Base-by-base conservation (phyloP, 2,329 filamentous ascomycete species). In the Sporothrix luriei region DNA sequence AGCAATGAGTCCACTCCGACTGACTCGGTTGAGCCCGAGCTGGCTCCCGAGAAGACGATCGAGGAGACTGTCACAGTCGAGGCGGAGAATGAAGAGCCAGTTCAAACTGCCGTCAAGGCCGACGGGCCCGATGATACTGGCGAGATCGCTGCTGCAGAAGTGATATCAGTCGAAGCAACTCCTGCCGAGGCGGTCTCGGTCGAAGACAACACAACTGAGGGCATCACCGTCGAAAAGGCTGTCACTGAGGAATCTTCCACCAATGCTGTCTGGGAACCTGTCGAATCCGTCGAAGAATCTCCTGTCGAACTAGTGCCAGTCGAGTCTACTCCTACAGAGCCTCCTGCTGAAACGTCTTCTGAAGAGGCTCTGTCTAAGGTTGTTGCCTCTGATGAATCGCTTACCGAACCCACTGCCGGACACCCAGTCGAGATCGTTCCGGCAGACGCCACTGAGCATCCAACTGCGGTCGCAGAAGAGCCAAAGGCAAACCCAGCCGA, bases 341-440 rank as follows among this genome's bases (percentile, higher is more conserved):
- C 55, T 5, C 24, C 24, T n/a, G 26, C 48, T 9, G 49, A 26
- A 9, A 29, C n/a, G 64, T 26, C 51, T 24, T 11, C 66, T 33
- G 55, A 24, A 4, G 43, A 66, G 13, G 13, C 64, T 51, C 49
- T 19, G 40, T 33, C 33, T 33, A 33, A 33, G 33, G 3, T 9
- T 33, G 33, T 33, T 33, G 5, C 33, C 33, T 33, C 33, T 33
- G 33, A 33, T 33, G 33, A 33, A 33, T 33, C 33, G 33, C 33
- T 7, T 33, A 21, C 3, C 21, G 67, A 69, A 43, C 4, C 14
- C 40, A 43, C 14, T 16, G 40, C 14, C 40, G 14, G 3, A 9
- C 10, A 13, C 14, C 40, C 40, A 16, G 49, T n/a, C 43, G 4
- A 9, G 68, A 72, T 75, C 11, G 71, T 74, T 29, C 10, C 59